Evolutionary conservation across 805 yeast genomes (phyloP), one percentile per base, ranked within the genome.

Genomic region (Ogataea methanolica): DNA sequence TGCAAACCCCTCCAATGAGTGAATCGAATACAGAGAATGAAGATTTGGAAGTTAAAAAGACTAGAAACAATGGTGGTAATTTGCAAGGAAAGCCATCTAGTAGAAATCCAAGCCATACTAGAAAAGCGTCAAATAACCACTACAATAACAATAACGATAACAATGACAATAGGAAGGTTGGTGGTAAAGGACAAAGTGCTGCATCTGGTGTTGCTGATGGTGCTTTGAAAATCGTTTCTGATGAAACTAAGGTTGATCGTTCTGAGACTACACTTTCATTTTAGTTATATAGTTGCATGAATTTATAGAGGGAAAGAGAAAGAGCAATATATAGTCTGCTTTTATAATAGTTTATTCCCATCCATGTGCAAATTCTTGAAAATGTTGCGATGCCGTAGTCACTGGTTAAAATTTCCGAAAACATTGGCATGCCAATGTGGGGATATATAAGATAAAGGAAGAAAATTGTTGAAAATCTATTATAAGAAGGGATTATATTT

Each of bases 391-490:
- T 11, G 2, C 31, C 11, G 31, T 26, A 9, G 9, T 8, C 9
- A 26, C 9, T 2, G 1, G 31, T 9, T 26, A 3, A 7, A 9
- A 5, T 9, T 26, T 26, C 12, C 9, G 31, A 26, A 11, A 26
- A 26, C 12, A 12, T 4, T 23, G 29, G 5, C 11, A 12, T 26
- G 11, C 12, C 11, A 3, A 6, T 8, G 11, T 3, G 9, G 31
- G 11, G 31, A 26, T 6, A 11, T 9, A 26, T 26, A 11, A 1
- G 17, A 11, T 23, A 19, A n/a, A n/a, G 19, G 33, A 22, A 26
- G 39, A 36, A 48, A 50, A 49, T 33, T 53, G 56, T 53, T 50
- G 54, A 53, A 41, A 53, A 45, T 50, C 51, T 50, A 53, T 50
- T 46, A 45, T 36, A 17, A 36, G 42, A 19, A 15, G 37, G 31